Conservation (phyloP, 176 grass and related monocot genomes). For the Carex myosuroides region DNA sequence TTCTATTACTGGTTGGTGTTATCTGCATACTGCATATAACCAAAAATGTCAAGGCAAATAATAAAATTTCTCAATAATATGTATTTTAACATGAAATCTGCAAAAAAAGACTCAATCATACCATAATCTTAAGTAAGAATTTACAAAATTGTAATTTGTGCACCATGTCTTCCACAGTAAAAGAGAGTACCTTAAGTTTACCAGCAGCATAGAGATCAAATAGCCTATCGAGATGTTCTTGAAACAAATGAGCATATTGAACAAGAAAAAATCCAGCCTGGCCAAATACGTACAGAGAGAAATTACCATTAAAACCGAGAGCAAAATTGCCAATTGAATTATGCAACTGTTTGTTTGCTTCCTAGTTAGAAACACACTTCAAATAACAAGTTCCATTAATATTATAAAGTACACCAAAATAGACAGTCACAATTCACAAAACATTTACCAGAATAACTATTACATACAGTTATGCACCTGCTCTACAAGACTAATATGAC, state of each 20-base stretch:
- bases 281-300: background rate
- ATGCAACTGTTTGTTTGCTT: background rate
- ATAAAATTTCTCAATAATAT: background rate
- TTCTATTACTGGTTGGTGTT: background rate
- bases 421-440: background rate
- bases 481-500: background rate
- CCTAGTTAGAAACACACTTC: background rate
- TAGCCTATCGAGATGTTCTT: constrained; percentile 59
- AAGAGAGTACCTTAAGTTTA: constrained; percentile 53
- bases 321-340: background rate
- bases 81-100: background rate
- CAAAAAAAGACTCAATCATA: background rate
- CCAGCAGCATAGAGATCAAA: constrained; percentile 52
- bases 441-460: background rate
- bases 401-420: background rate
- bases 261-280: constrained; percentile 76
- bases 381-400: background rate
- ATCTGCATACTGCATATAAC: background rate
- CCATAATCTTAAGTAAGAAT: background rate
- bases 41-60: background rate
- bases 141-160: background rate
- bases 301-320: background rate
- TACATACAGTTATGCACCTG: background rate
- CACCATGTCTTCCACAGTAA: background rate
- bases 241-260: constrained; percentile 56